phyloP scores from a whole-genome alignment of 2,329 filamentous ascomycete genomes.

The Ramularia endophylla region DNA sequence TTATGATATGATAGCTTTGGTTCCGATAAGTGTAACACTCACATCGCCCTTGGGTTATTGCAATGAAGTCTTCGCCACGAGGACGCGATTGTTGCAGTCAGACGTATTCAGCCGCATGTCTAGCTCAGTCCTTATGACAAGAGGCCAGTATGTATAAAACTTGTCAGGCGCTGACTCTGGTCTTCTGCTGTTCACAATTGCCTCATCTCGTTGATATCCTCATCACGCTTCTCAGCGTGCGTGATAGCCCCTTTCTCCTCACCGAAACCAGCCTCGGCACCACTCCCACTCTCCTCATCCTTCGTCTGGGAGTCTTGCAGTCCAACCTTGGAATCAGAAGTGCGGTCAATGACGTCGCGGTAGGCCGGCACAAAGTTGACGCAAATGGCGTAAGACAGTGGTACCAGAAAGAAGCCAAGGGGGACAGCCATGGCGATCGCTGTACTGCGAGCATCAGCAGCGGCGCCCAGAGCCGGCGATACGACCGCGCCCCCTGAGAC shows the following conservation, averaged over 20 bases:
- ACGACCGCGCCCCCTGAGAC: slow-evolving; percentile 64
- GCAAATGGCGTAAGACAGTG: slow-evolving; percentile 41
- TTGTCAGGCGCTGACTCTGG: no score
- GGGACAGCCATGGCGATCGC: slow-evolving; percentile 16
- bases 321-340: slow-evolving; percentile 43
- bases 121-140: no score
- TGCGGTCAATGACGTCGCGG: slow-evolving; percentile 54
- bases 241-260: slow-evolving; percentile 16
- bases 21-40: no score
- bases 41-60: no score
- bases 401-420: slow-evolving; percentile 45
- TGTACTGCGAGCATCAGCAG: slow-evolving; percentile 52
- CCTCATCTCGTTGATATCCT: slow-evolving; percentile 8
- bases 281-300: slow-evolving; percentile 25
- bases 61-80: no score
- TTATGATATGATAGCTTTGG: no score
- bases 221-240: slow-evolving; percentile 9
- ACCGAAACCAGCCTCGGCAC: slow-evolving; percentile 1
- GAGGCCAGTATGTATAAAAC: no score
- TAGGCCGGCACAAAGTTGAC: slow-evolving; percentile 64
- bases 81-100: no score
- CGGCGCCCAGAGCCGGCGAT: slow-evolving; percentile 64
- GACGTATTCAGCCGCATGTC: no score
- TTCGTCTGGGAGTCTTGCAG: slow-evolving; percentile 27
- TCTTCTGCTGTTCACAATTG: background rate